Evolutionary conservation across 352 stramenopile genomes (phyloP).

Genomic region (Phytophthora sp.): DNA sequence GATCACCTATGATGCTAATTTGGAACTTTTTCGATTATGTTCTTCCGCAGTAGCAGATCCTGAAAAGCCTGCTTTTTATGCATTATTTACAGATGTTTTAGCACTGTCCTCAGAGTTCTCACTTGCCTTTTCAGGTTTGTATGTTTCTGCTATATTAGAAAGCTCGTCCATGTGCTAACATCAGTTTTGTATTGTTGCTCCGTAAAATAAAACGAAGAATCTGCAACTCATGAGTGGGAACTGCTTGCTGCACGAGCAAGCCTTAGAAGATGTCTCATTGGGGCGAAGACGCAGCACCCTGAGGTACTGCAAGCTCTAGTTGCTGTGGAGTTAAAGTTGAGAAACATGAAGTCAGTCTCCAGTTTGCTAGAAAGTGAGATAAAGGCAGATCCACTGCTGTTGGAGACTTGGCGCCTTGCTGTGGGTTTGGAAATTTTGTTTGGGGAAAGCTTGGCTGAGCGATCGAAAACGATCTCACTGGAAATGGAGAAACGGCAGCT

Average conservation of each 20-base stretch:
- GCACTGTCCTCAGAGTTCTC: slow-evolving; percentile 46
- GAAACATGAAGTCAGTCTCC: slow-evolving; percentile 51
- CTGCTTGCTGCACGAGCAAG: slow-evolving; percentile 43
- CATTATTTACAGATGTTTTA: slow-evolving; percentile 37
- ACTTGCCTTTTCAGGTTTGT: slow-evolving; percentile 51
- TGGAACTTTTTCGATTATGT: slow-evolving; percentile 54
- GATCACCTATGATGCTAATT: slow-evolving; percentile 31
- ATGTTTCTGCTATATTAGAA: too few species aligned
- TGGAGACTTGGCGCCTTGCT: slow-evolving; percentile 57
- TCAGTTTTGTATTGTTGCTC: neutral
- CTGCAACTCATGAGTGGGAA: slow-evolving; percentile 55
- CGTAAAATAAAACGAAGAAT: slow-evolving; percentile 23
- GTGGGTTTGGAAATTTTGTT: slow-evolving; percentile 64
- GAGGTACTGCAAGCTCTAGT: slow-evolving; percentile 46
- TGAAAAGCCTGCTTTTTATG: slow-evolving; percentile 42
- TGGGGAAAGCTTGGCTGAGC: slow-evolving; percentile 29
- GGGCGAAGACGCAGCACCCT: slow-evolving; percentile 35
- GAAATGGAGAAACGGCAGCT: slow-evolving; percentile 47
- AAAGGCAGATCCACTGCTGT: slow-evolving; percentile 36
- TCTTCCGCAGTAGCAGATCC: slow-evolving; percentile 24
- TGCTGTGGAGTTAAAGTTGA: slow-evolving; percentile 41
- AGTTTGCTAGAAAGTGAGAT: slow-evolving; percentile 41
- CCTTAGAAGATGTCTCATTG: slow-evolving; percentile 39
- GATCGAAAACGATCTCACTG: slow-evolving; percentile 31
- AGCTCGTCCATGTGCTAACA: neutral